A percentile compares a stretch with the other conserved stretches of the same genome.
These are phyloP conservation scores for Paracorniculantispora psalliotae DNA, from an alignment of 2,329 filamentous ascomycete genomes.

Conservation along the genomic window DNA sequence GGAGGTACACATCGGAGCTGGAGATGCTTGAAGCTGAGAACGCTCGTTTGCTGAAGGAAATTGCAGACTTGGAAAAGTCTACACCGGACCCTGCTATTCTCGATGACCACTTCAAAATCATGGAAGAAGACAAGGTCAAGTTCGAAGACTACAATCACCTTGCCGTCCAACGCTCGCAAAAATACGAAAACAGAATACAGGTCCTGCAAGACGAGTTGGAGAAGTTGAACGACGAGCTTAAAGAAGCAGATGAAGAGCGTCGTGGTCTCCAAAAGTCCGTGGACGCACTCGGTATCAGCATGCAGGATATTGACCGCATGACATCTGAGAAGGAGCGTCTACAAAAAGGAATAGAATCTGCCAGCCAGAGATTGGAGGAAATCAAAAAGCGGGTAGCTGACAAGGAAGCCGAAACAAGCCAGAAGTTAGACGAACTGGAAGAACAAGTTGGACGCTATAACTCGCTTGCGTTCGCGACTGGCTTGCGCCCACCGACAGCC, in stretches of 20 bases:
- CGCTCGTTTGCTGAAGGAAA: conserved; percentile 72
- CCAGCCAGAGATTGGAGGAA: conserved; percentile 73
- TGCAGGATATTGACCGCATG: conserved; percentile 99
- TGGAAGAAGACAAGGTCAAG: conserved; percentile 91
- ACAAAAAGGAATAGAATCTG: conserved; percentile 80
- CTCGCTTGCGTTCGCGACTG: conserved; percentile 87
- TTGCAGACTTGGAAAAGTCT: conserved; percentile 83
- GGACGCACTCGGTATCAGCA: conserved; percentile 89
- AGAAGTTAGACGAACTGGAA: conserved; percentile 88
- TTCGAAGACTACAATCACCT: conserved; percentile 92
- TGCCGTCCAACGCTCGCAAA: conserved; percentile 79
- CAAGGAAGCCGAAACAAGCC: conserved; percentile 81
- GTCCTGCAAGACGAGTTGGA: conserved; percentile 83
- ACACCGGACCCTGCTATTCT: conserved; percentile 78
- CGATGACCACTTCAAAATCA: conserved; percentile 84
- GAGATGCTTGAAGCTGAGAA: conserved; percentile 84
- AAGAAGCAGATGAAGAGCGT: conserved; percentile 78
- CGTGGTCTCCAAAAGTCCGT: conserved; percentile 75
- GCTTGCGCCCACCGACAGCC: conserved; percentile 78
- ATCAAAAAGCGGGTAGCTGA: conserved; percentile 77
- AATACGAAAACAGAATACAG: conserved; percentile 75
- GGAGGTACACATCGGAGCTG: conserved; percentile 78
- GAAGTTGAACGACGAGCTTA: conserved; percentile 69
- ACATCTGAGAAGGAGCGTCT: conserved; percentile 89
- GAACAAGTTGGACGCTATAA: conserved; percentile 87